Base-by-base conservation (phyloP, 1,284 basidiomycete genomes). In the Malassezia equina region DNA sequence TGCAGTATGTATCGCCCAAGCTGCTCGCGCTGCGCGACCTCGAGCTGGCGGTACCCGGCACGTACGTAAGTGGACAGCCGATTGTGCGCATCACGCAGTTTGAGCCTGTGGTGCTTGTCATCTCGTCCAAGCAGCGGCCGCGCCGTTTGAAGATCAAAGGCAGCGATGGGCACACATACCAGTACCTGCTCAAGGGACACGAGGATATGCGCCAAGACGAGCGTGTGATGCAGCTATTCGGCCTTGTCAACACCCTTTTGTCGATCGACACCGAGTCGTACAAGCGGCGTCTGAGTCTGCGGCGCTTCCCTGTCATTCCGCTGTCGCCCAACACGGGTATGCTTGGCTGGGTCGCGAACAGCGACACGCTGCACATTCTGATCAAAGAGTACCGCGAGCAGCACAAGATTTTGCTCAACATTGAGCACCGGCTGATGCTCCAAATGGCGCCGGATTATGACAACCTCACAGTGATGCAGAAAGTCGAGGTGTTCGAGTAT, bases 381-480 rank as follows among this genome's bases (percentile, higher is more conserved):
- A 91, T 99, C 75, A 86, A 90, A 71, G 90, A 72, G 47, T 75
- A 69, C 45, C 64, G 69, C 12, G 67, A 73, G 54, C 71, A 69
- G 61, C 67, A 70, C 62, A 98, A 98, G 79, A 93, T 99, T 39
- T 78, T 98, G 33, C 81, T 98, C 60, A 98, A 99, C 75, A 95
- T 98, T 59, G 94, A 99, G 78, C 94, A 96, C 73, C 85, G 93
- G 13, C 78, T 99, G 59, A 99, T 99, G 88, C 83, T 96, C 6
- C 69, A 96, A 86, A 98, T 98, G 93, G 93, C 94, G 11, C 93
- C 94, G 8, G 94, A 98, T 76, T 98, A 98, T 75, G 94, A 98
- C 76, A 86, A 86, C 66, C 79, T 98, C 39, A 90, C 88, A 28
- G 79, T 96, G 3, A 81, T 98, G 58, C 91, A 99, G 76, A 98